Percentiles rank a stretch among this genome's conserved stretches.
Evolutionary conservation across 169 alveolate species (phyloP).

Genomic region (Cyclospora cayetanensis): DNA sequence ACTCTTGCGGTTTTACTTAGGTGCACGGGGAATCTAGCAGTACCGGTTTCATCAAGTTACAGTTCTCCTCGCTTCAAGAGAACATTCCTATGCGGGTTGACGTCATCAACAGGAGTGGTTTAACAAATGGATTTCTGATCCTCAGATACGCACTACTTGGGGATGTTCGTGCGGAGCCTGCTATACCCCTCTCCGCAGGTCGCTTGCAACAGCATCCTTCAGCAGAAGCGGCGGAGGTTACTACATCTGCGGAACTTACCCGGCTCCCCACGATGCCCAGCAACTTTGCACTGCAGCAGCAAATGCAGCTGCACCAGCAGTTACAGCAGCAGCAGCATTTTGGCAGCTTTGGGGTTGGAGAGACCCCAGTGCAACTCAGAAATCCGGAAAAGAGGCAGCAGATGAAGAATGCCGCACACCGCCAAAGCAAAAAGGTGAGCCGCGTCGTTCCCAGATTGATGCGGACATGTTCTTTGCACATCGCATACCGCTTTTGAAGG

Average conservation of each 20-base stretch:
- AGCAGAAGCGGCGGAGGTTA: background rate
- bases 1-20: too few relatives aligned
- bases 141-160: background rate
- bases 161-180: background rate
- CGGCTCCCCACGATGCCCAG: constrained; percentile 49
- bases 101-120: background rate
- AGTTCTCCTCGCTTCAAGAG: constrained; percentile 18
- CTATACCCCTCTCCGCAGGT: background rate
- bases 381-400: too few relatives aligned
- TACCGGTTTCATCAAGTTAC: constrained; percentile 20
- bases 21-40: background rate
- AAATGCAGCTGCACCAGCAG: constrained; percentile 34
- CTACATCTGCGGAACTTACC: background rate
- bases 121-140: constrained; percentile 5
- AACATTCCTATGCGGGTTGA: constrained; percentile 21
- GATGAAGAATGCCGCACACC: too few relatives aligned
- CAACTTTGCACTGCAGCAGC: constrained; percentile 53
- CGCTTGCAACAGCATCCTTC: too few relatives aligned
- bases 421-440: too few relatives aligned
- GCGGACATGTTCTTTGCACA: too few relatives aligned
- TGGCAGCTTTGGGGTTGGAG: too few relatives aligned
- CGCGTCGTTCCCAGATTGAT: too few relatives aligned
- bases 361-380: too few relatives aligned
- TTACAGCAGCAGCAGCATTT: background rate
- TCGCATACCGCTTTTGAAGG: too few relatives aligned